phyloP scores from a whole-genome alignment of 2,329 filamentous ascomycete genomes.

The Chaetomium sp. region DNA sequence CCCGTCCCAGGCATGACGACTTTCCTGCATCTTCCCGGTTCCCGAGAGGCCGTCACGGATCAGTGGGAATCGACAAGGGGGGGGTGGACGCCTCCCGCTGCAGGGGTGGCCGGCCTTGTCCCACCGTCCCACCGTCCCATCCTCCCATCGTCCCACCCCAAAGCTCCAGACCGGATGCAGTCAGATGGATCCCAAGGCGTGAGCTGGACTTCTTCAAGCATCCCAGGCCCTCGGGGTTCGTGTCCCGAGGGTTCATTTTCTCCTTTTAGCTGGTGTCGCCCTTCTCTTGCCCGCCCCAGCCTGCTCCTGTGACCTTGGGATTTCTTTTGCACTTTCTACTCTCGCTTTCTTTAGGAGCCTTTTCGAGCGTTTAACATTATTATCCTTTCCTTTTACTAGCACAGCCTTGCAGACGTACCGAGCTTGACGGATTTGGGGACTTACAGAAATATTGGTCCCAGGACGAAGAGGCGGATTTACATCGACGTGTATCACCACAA shows the following conservation, averaged over 20 bases:
- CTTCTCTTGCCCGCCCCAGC: too few relatives aligned
- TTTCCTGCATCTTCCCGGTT: constrained; percentile 2
- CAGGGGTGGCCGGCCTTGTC: background rate
- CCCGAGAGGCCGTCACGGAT: background rate
- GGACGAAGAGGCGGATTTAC: too few relatives aligned
- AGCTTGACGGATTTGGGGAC: too few relatives aligned
- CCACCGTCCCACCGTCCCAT: background rate
- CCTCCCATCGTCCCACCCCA: background rate
- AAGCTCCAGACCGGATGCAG: background rate
- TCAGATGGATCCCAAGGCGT: constrained; percentile 4
- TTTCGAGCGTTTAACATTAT: background rate
- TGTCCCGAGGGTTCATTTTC: too few relatives aligned
- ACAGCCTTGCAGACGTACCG: constrained; percentile 2
- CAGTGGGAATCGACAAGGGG: background rate
- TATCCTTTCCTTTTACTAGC: background rate
- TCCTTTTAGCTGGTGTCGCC: too few relatives aligned
- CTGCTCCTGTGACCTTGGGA: too few relatives aligned
- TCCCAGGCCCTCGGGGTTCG: background rate
- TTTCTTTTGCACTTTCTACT: too few relatives aligned
- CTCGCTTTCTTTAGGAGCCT: too few relatives aligned
- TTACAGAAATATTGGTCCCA: too few relatives aligned
- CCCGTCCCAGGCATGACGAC: background rate
- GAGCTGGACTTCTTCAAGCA: background rate
- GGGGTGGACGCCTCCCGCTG: background rate
- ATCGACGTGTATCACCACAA: too few relatives aligned